phyloP scores from a whole-genome alignment of 495 filamentous ascomycete genomes.

The Trichoderma asperelloides region DNA sequence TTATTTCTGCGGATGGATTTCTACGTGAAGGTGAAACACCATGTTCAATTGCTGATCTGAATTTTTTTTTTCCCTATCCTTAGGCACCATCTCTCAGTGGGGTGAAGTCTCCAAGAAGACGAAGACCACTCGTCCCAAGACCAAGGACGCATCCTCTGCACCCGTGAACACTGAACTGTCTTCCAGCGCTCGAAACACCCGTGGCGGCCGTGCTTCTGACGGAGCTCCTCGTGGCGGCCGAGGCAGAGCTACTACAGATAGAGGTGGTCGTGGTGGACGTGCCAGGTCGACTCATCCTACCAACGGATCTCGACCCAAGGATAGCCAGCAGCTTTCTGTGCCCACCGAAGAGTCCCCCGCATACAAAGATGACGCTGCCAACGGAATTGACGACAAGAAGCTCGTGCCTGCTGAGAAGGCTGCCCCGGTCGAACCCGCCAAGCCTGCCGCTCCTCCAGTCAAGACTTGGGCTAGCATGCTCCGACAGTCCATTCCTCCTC shows the following conservation, averaged over 20 bases:
- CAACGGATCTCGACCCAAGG: constrained; percentile 40
- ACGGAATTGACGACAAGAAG: constrained; percentile 5
- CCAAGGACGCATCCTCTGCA: constrained; percentile 57
- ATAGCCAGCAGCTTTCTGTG: constrained; percentile 36
- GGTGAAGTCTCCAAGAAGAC: constrained; percentile 89
- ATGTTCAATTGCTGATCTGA: constrained; percentile 18
- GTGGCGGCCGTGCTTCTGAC: constrained; percentile 63
- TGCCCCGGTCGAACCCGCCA: constrained; percentile 14
- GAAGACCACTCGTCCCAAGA: constrained; percentile 76
- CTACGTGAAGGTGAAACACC: not conserved
- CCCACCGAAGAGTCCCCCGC: constrained; percentile 39
- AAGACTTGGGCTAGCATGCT: constrained; percentile 54
- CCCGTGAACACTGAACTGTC: constrained; percentile 38
- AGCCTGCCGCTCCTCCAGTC: constrained; percentile 26
- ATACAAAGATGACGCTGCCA: constrained; percentile 19
- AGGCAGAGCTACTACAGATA: constrained; percentile 62
- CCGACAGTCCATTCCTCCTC: constrained; percentile 30
- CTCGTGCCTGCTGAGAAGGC: not conserved
- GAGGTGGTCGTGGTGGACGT: constrained; percentile 64
- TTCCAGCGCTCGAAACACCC: constrained; percentile 26
- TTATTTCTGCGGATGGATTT: not conserved
- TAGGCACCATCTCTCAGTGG: constrained; percentile 89
- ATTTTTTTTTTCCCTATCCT: constrained; percentile 3
- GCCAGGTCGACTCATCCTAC: constrained; percentile 41
- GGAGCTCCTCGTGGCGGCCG: constrained; percentile 48